A percentile compares a stretch with the other conserved stretches of the same genome.
Conservation (phyloP, 2,329 filamentous ascomycete genomes). For the Aspergillus amoenus region DNA sequence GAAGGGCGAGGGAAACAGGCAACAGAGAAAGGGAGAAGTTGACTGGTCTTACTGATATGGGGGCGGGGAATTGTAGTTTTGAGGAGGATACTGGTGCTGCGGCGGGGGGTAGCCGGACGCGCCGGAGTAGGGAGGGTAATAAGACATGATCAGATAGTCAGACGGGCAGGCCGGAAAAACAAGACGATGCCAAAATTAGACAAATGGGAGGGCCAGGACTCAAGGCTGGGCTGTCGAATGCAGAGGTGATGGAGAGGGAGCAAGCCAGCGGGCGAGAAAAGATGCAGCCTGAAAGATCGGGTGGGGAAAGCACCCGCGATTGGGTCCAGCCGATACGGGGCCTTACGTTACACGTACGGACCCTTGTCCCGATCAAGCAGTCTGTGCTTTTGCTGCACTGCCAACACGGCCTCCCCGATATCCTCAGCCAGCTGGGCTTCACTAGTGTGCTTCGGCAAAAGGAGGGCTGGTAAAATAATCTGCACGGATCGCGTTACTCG, state of each 20-base stretch:
- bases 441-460: conserved; percentile 4
- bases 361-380: no score
- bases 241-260: conserved; percentile 9
- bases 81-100: conserved; percentile 27
- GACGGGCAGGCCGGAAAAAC: conserved; percentile 9
- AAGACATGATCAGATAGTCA: conserved; percentile 54
- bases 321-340: conserved; percentile 2
- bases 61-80: conserved; percentile 39
- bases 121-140: conserved; percentile 61
- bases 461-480: not conserved
- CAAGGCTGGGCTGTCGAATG: conserved; percentile 1
- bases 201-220: conserved; percentile 7
- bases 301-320: conserved; percentile 14
- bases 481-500: not conserved
- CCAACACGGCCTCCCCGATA: conserved; percentile 8
- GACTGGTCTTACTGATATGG: conserved; percentile 35
- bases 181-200: conserved; percentile 11
- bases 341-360: not conserved
- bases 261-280: conserved; percentile 17
- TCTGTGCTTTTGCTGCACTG: no score
- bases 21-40: conserved; percentile 8
- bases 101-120: conserved; percentile 57
- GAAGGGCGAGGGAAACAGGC: not conserved
- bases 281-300: conserved; percentile 20
- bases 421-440: conserved; percentile 10